Conservation (phyloP, 352 stramenopile genomes). For the Globisporangium echinulatum region DNA sequence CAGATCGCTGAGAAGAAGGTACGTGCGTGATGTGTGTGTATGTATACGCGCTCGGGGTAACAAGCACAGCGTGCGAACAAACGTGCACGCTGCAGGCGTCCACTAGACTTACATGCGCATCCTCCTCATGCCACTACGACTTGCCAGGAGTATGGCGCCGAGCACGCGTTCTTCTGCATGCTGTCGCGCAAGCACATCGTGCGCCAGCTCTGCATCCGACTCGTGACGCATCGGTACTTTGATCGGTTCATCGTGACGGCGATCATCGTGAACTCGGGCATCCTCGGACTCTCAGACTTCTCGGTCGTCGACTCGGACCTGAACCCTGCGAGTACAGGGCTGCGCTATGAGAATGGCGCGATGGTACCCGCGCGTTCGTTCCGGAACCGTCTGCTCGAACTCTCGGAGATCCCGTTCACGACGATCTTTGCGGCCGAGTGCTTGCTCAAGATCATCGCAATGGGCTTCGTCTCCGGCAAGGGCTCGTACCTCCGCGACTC, state of each 20-base stretch:
- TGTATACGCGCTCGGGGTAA: not conserved
- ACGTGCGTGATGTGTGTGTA: not conserved
- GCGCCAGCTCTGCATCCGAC: slow-evolving; percentile 36
- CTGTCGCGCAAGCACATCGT: slow-evolving; percentile 42
- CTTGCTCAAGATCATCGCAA: slow-evolving; percentile 87
- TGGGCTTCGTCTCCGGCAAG: slow-evolving; percentile 58
- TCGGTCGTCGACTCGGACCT: slow-evolving; percentile 53
- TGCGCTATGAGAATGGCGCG: slow-evolving; percentile 25
- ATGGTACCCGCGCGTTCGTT: slow-evolving; percentile 37
- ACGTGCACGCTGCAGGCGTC: not conserved
- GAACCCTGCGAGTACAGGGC: slow-evolving; percentile 50
- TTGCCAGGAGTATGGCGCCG: slow-evolving; percentile 33
- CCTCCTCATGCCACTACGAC: not conserved
- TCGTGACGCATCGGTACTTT: slow-evolving; percentile 62
- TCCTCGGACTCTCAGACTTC: slow-evolving; percentile 84
- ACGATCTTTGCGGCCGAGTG: slow-evolving; percentile 85
- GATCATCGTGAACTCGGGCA: slow-evolving; percentile 84
- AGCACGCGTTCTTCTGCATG: slow-evolving; percentile 34
- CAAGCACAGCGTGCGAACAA: no score
- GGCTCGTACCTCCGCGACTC: slow-evolving; percentile 76
- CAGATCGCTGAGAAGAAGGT: slow-evolving; percentile 13
- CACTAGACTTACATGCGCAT: not conserved
- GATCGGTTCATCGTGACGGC: slow-evolving; percentile 82
- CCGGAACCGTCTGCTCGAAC: slow-evolving; percentile 53
- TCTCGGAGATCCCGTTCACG: slow-evolving; percentile 83